Evolutionary conservation across 2,329 filamentous ascomycete species (phyloP), one percentile per base, ranked within the genome.

Genomic region (Aureobasidium sp.): DNA sequence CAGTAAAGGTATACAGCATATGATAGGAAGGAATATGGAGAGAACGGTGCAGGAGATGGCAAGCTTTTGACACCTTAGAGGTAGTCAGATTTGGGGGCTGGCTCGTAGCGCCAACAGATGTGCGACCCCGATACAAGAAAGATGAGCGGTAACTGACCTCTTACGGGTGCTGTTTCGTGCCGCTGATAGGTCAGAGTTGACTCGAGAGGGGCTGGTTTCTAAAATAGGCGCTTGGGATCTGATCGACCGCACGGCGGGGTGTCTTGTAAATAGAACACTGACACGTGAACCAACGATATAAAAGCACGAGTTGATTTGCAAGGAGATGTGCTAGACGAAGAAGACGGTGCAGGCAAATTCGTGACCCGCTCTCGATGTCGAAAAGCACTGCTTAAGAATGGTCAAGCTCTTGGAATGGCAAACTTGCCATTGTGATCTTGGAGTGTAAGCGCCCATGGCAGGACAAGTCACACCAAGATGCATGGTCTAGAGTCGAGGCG

Each of bases 41-140:
- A 45, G 42, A 22, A 60, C 14, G 45, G 45, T 59, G 54, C 44
- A 47, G 61, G 61, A 39, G 29, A 24, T 44, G 54, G 15, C 45
- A 53, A 50, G 19, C 47, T 63, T 63, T 60, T 63, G 61, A 59
- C 22, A 53, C 19, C 29, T 44, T 42, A 42, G n/a, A 33, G 42
- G 60, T 37, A 15, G 42, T 58, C 37, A 58, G 61, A 53, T 24
- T 47, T 40, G 15, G 40, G 37, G 48, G 45, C 29, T 15, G 48
- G 19, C 27, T 53, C 39, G 54, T 59, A 60, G 61, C 61, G 61
- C 61, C 56, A 42, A 52, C 49, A 50, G 15, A 29, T 60, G 40
- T 50, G 57, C 44, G 27, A 60, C 40, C 35, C 15, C 31, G 19
- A 35, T 49, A 60, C 33, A 60, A 22, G 27, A 42, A 60, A 50